phyloP scores from a whole-genome alignment of 345 rosid species.

The Linum tenue region DNA sequence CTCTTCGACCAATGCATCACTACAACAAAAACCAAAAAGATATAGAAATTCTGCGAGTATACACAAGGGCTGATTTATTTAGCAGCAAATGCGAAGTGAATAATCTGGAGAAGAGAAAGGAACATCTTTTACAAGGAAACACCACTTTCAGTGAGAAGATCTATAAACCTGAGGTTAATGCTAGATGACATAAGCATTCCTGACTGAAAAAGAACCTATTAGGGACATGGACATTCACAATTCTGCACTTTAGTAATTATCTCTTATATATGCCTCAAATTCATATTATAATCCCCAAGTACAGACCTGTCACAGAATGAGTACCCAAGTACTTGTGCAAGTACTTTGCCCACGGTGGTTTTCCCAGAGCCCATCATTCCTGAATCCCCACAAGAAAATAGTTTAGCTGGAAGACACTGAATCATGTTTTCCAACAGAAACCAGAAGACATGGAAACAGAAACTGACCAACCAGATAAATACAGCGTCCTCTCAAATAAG shows the following conservation, averaged over 20 bases:
- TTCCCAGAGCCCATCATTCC: slow-evolving; percentile 99
- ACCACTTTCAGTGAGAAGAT: slow-evolving; percentile 10
- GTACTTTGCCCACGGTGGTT: slow-evolving; percentile 80
- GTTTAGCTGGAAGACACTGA: slow-evolving; percentile 9
- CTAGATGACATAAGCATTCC: not conserved
- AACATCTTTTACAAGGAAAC: not conserved
- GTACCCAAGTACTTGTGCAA: slow-evolving; percentile 61
- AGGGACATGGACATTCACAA: not conserved
- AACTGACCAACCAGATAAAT: slow-evolving; percentile 92
- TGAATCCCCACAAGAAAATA: slow-evolving; percentile 19
- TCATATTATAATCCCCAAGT: not conserved
- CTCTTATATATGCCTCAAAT: not conserved
- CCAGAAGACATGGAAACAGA: slow-evolving; percentile 13
- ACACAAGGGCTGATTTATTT: not conserved
- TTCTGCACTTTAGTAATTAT: not conserved
- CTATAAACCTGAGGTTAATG: not conserved
- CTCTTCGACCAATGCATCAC: slow-evolving; percentile 69
- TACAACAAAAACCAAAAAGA: slow-evolving; percentile 18
- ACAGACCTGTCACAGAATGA: slow-evolving; percentile 78
- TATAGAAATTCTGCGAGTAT: not conserved
- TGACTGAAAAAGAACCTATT: not conserved
- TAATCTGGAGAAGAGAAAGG: not conserved
- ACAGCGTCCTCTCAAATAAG: slow-evolving; percentile 62
- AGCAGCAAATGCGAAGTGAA: slow-evolving; percentile 2
- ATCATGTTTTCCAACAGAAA: slow-evolving; percentile 7